phyloP scores from a whole-genome alignment of 1,139 yeast genomes.

The Hemisphaericaspora xylanilytica region DNA sequence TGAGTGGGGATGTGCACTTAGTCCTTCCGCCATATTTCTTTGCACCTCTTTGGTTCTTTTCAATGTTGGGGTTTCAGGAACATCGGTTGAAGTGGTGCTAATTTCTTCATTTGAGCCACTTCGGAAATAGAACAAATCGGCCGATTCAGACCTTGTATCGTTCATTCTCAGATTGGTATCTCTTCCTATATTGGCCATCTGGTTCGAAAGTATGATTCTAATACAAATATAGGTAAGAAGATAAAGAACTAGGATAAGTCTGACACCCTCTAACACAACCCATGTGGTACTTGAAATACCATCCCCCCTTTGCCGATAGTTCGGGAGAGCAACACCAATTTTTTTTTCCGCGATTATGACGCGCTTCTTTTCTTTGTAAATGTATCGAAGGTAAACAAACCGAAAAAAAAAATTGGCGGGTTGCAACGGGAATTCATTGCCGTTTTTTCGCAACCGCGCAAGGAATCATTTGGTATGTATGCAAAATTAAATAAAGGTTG shows the following conservation, averaged over 20 bases:
- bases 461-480: too few species aligned
- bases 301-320: too few species aligned
- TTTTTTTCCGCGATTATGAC: not conserved
- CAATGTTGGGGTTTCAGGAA: not conserved
- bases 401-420: too few species aligned
- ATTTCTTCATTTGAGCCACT: not conserved
- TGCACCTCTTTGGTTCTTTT: not conserved
- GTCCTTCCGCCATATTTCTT: not conserved
- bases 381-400: too few species aligned
- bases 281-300: too few species aligned
- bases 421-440: not conserved
- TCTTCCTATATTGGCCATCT: not conserved
- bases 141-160: not conserved
- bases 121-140: not conserved
- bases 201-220: too few species aligned
- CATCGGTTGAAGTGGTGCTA: not conserved
- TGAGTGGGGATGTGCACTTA: slow-evolving; percentile 25
- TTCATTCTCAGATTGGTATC: not conserved
- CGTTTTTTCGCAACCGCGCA: slow-evolving; percentile 3
- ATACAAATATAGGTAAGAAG: not conserved
- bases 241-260: not conserved
- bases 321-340: too few species aligned
- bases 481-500: too few species aligned
- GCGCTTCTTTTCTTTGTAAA: not conserved
- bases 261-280: not conserved